phyloP scores from a whole-genome alignment of 306 rosid species.

The Trifolium repens region DNA sequence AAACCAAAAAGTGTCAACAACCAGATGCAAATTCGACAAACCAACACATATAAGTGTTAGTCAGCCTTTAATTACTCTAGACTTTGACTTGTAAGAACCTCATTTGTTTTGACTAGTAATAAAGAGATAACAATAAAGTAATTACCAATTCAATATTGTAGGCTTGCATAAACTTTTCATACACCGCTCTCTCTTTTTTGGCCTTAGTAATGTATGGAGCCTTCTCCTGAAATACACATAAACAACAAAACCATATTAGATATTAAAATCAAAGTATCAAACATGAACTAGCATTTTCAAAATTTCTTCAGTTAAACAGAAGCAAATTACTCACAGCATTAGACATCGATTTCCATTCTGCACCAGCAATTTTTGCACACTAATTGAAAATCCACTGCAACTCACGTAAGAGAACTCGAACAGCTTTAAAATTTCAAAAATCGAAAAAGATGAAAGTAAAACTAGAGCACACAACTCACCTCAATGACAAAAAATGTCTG shows the following conservation, averaged over 20 bases:
- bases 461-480: too few relatives aligned
- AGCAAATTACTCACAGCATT: conserved; percentile 60
- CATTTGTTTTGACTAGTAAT: neutral
- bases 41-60: neutral
- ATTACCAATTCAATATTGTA: neutral
- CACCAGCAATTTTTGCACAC: conserved; percentile 83
- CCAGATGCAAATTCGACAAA: neutral
- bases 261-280: neutral
- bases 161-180: neutral
- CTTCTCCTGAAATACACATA: conserved; percentile 55
- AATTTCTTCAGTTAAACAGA: neutral
- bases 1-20: too few relatives aligned
- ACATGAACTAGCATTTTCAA: neutral
- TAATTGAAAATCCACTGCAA: conserved; percentile 5
- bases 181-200: neutral
- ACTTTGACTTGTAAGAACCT: neutral
- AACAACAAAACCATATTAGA: neutral
- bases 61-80: too few relatives aligned
- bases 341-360: conserved; percentile 71
- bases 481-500: too few relatives aligned
- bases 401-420: too few relatives aligned
- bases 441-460: too few relatives aligned
- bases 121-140: neutral
- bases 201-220: conserved; percentile 58
- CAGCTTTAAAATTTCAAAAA: too few relatives aligned